phyloP scores from a whole-genome alignment of 106 monocot species.

The Acorus gramineus region DNA sequence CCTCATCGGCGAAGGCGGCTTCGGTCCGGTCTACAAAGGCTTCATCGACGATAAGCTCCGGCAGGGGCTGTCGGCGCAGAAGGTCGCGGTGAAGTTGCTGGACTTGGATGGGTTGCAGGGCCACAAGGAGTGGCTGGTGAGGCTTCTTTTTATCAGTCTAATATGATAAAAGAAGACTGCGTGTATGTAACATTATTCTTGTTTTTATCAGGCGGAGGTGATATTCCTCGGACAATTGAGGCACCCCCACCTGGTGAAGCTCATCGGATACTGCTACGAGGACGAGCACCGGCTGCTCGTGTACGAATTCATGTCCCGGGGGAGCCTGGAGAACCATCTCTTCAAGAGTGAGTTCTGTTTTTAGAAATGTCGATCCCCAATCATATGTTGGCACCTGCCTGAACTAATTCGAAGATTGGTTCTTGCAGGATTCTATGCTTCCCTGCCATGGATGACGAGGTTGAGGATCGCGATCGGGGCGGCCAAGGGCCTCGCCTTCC shows the following conservation, averaged over 20 bases:
- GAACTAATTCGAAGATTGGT: too few relatives aligned
- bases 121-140: slow-evolving; percentile 60
- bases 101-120: slow-evolving; percentile 47
- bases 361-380: not conserved
- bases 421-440: slow-evolving; percentile 13
- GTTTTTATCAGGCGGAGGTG: slow-evolving; percentile 33
- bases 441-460: slow-evolving; percentile 26
- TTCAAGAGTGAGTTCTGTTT: slow-evolving; percentile 30
- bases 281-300: slow-evolving; percentile 51
- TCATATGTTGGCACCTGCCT: too few relatives aligned
- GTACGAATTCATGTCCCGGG: slow-evolving; percentile 44
- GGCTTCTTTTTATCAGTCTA: not conserved
- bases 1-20: slow-evolving; percentile 45
- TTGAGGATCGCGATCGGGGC: slow-evolving; percentile 28
- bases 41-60: slow-evolving; percentile 32
- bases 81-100: slow-evolving; percentile 50
- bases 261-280: slow-evolving; percentile 61
- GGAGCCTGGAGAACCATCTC: slow-evolving; percentile 54
- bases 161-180: too few relatives aligned
- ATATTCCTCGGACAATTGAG: slow-evolving; percentile 42
- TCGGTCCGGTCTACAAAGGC: slow-evolving; percentile 56
- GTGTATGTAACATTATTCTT: too few relatives aligned
- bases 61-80: slow-evolving; percentile 26
- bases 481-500: slow-evolving; percentile 26
- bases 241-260: slow-evolving; percentile 42